These are phyloP conservation scores for Heritiera fomes DNA, from an alignment of 345 rosid species.

Conservation along the genomic window DNA sequence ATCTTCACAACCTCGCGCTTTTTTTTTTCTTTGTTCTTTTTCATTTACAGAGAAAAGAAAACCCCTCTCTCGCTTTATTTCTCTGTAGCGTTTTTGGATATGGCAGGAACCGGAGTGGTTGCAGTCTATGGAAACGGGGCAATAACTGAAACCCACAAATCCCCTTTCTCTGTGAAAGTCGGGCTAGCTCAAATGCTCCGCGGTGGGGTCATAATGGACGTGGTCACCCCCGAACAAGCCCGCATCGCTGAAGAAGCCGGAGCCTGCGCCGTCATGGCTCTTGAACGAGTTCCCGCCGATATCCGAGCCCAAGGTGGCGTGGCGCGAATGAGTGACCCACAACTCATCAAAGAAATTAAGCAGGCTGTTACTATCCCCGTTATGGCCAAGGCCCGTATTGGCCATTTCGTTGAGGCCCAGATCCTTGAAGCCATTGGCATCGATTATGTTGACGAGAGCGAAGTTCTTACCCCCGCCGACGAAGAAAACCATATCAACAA, in stretches of 20 bases:
- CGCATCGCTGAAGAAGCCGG: conserved; percentile 78
- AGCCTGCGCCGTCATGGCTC: conserved; percentile 80
- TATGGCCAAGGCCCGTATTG: conserved; percentile 79
- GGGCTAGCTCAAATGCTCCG: conserved; percentile 90
- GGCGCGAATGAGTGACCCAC: conserved; percentile 77
- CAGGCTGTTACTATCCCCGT: conserved; percentile 76
- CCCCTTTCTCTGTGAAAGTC: conserved; percentile 77
- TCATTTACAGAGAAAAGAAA: not conserved
- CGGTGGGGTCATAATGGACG: conserved; percentile 81
- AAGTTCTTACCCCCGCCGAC: conserved; percentile 69
- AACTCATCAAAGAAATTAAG: conserved; percentile 65
- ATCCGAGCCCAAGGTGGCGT: conserved; percentile 77
- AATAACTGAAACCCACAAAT: conserved; percentile 65
- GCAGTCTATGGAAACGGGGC: conserved; percentile 65
- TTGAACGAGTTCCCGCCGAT: conserved; percentile 77
- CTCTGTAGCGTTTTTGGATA: conserved; percentile 16
- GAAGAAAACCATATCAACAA: conserved; percentile 83
- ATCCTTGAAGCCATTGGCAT: conserved; percentile 75
- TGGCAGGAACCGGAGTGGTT: conserved; percentile 80
- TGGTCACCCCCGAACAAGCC: conserved; percentile 74
- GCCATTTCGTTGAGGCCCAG: conserved; percentile 79
- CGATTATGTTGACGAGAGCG: conserved; percentile 84
- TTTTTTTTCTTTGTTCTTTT: not conserved
- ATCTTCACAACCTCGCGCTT: not conserved
- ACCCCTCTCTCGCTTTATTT: not conserved